Base-by-base conservation (phyloP, 345 rosid species). In the Kandelia obovata region DNA sequence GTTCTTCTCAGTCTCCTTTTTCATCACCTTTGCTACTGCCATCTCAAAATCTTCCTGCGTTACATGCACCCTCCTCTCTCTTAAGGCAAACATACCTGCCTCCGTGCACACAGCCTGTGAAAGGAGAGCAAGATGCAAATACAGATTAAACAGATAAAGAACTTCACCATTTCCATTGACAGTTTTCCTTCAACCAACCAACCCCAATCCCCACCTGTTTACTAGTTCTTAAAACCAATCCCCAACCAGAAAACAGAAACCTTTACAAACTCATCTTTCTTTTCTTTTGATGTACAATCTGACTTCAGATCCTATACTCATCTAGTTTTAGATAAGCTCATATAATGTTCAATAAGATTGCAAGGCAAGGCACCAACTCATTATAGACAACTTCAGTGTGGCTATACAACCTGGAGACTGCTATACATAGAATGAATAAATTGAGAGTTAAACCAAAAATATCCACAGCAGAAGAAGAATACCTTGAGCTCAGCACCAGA, bases 401-500 rank as follows among this genome's bases (percentile, higher is more conserved):
- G 19, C 17, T 13, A 10, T 10, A 11, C 47, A 39, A 39, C 16
- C 13, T 39, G 3, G 47, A 39, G 47, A 39, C 47, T 10, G 47
- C 47, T 39, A 43, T 43, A 34, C 37, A 3, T 43, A 15, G 16
- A 43, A 43, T 43, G 17, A 35, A 70, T 11, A 68, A 20, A 7
- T n/a, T 26, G 49, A 30, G 31, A 32, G 27, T 43, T 62, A 13
- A 65, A 16, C 23, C n/a, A 59, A 61, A 30, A 52, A 20, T 39
- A 60, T 25, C 20, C 20, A 51, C 17, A 8, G 21, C 17, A 4
- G 16, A 27, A 27, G 9, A 31, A 34, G 37, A 75, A 58, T 82
- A 96, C 99, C 99, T 96, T 96, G 23, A 96, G 87, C 78, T 92
- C 99, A 35, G 98, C 99, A 71, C 99, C 99, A 66, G 99, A 96